Evolutionary conservation across 805 yeast species (phyloP).

Genomic region (Kazachstania kunashirensis): DNA sequence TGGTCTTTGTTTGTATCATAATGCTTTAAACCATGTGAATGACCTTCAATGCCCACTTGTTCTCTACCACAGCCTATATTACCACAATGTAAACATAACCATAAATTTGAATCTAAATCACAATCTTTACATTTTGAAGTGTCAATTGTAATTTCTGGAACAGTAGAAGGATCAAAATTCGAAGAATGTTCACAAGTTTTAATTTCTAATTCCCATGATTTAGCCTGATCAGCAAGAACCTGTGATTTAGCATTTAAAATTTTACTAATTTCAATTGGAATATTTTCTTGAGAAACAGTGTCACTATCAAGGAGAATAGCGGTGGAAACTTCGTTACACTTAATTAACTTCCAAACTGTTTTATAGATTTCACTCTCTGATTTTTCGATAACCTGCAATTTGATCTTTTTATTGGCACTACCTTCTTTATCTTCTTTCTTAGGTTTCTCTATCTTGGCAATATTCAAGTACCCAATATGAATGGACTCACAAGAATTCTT

Average conservation of each 20-base stretch:
- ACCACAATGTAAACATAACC: constrained; percentile 93
- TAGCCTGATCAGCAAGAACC: constrained; percentile 45
- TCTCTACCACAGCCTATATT: constrained; percentile 88
- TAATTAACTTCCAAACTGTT: constrained; percentile 20
- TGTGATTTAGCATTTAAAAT: constrained; percentile 25
- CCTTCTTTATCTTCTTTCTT: constrained; percentile 21
- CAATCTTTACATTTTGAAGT: constrained; percentile 42
- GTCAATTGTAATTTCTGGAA: constrained; percentile 1
- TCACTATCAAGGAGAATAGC: not conserved
- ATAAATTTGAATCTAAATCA: constrained; percentile 63
- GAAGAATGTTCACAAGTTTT: constrained; percentile 69
- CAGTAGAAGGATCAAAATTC: constrained; percentile 29
- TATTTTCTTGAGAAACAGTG: not conserved
- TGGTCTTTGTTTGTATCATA: constrained; percentile 45
- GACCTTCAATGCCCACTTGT: constrained; percentile 91
- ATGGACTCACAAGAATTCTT: constrained; percentile 28
- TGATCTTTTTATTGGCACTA: constrained; percentile 22
- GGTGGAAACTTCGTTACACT: constrained; percentile 1
- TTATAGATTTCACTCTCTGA: constrained; percentile 26
- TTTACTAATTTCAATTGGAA: constrained; percentile 10
- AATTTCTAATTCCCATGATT: constrained; percentile 88
- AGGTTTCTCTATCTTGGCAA: constrained; percentile 45
- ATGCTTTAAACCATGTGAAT: constrained; percentile 81
- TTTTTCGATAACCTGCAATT: constrained; percentile 25
- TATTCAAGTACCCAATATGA: constrained; percentile 52